phyloP scores from a whole-genome alignment of 1,139 yeast species.

The Suhomyces terraborum region DNA sequence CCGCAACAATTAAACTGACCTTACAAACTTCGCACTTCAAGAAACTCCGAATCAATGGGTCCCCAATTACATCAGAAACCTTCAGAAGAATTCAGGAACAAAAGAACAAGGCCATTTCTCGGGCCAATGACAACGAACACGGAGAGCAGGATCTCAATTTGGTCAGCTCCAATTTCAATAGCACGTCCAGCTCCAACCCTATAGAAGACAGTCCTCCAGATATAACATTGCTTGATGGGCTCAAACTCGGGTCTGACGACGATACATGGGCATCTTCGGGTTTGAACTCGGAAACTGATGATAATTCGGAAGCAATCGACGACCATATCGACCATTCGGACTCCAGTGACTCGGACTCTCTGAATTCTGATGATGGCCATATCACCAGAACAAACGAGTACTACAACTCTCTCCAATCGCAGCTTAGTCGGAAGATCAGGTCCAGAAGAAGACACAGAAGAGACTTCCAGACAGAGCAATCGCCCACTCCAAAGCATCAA shows the following conservation, averaged over 20 bases:
- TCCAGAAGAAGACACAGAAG: slow-evolving; percentile 12
- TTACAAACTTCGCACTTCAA: slow-evolving; percentile 44
- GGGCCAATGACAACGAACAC: neutral
- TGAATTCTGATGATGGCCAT: slow-evolving; percentile 19
- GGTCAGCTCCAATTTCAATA: neutral
- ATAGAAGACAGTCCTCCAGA: slow-evolving; percentile 1
- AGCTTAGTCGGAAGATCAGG: slow-evolving; percentile 18
- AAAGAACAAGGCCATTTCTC: neutral
- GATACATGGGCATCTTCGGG: slow-evolving; percentile 30
- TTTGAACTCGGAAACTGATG: slow-evolving; percentile 26
- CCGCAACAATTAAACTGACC: slow-evolving; percentile 42
- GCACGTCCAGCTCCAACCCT: too few species aligned
- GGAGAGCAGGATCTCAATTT: neutral
- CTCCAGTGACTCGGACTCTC: slow-evolving; percentile 34
- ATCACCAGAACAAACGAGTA: slow-evolving; percentile 28
- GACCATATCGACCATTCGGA: slow-evolving; percentile 21
- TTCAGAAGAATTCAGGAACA: slow-evolving; percentile 16
- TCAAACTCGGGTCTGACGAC: slow-evolving; percentile 20
- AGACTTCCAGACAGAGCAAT: slow-evolving; percentile 17
- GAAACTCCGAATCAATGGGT: slow-evolving; percentile 46
- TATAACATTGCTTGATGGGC: slow-evolving; percentile 12
- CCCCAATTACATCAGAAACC: slow-evolving; percentile 38
- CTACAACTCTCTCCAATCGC: slow-evolving; percentile 26
- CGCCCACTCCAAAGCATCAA: slow-evolving; percentile 47
- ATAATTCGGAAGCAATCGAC: slow-evolving; percentile 17